Evolutionary conservation across 208 protist species (phyloP).

Genomic region (Trypanosomatidae sp.): DNA sequence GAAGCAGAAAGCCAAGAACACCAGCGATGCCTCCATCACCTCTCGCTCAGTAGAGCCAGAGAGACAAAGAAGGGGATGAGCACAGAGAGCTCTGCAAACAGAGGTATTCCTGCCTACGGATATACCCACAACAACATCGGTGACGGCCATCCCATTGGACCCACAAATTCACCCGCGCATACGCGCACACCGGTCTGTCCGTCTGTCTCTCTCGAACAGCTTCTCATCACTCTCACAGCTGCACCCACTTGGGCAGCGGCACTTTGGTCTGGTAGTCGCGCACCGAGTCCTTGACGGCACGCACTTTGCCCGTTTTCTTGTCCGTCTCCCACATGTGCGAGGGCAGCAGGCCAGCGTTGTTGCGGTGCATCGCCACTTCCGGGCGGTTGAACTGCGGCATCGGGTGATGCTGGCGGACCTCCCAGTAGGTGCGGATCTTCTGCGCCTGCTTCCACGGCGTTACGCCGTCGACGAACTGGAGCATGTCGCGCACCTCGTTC

Average conservation of each 20-base stretch:
- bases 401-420: slow-evolving; percentile 87
- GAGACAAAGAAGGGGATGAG: neutral
- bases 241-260: slow-evolving; percentile 81
- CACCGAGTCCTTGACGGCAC: slow-evolving; percentile 89
- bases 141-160: neutral
- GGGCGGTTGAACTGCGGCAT: slow-evolving; percentile 91
- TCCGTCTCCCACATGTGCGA: slow-evolving; percentile 88
- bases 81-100: neutral
- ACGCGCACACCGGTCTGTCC: neutral
- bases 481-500: slow-evolving; percentile 87
- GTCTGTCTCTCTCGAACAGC: neutral
- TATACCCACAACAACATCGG: neutral
- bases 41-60: neutral
- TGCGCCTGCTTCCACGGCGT: slow-evolving; percentile 90
- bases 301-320: slow-evolving; percentile 93
- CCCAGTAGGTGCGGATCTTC: slow-evolving; percentile 92
- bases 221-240: slow-evolving; percentile 36
- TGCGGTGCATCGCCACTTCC: slow-evolving; percentile 90
- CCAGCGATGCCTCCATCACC: neutral
- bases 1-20: neutral
- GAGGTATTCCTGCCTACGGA: neutral
- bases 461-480: slow-evolving; percentile 88
- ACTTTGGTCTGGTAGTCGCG: slow-evolving; percentile 90
- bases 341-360: slow-evolving; percentile 76
- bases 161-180: neutral